Base-by-base conservation (phyloP, 345 rosid species). In the Eucalyptus decipiens region DNA sequence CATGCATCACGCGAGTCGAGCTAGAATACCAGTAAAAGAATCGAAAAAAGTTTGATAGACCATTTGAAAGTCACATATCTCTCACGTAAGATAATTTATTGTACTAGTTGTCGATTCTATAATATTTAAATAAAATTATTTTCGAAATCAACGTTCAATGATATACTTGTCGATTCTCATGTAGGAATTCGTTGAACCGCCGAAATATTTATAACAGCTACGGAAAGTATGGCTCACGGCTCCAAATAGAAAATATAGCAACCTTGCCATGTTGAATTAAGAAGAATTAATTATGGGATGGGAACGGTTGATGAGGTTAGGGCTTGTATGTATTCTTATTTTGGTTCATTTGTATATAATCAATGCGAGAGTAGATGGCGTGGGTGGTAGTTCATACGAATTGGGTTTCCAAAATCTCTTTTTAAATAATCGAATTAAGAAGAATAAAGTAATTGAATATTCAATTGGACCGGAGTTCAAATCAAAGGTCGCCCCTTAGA, bases 1-100 rank as follows among this genome's bases (percentile, higher is more conserved):
- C 42, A 32, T 34, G 24, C 4, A 18, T 34, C 15, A 5, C 13
- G 26, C 43, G 7, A 37, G 26, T 9, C 14, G 2, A 72, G 43
- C 11, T 34, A 72, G 1, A 19, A 34, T 9, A 72, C 26, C 0
- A 5, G 2, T 32, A 3, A 34, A 10, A 18, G 7, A 18, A 37
- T 19, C 1, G 6, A 47, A 47, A 32, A 17, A 15, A 15, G 6
- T 23, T 28, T 19, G 43, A 72, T 34, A 3, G 4, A 18, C 2
- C 14, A 7, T 72, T 34, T 19, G 43, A 72, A 72, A 56, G 28
- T 5, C 30, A 0, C 13, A 56, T 56, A 5, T 56, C 6, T 56
- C 4, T 56, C 21, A 4, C 2, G 0, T n/a, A n/a, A 1, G 9
- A 7, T 6, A n/a, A n/a, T 30, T n/a, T 17, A n/a, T 67, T n/a